Evolutionary conservation across 192 early-diverging fungal species (phyloP).

Genomic region (Entomortierella lignicola): DNA sequence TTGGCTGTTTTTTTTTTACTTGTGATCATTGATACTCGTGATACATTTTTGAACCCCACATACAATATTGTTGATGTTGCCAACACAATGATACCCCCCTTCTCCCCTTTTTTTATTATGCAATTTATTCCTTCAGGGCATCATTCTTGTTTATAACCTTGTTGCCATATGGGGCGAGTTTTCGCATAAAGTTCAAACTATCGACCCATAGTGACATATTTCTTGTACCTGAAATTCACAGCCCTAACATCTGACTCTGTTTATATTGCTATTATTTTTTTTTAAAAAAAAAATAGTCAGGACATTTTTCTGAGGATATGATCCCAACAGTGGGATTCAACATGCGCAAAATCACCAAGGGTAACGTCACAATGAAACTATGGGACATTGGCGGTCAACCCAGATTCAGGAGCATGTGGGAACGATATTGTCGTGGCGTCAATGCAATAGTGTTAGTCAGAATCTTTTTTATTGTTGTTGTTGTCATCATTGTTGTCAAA

Average conservation of each 20-base stretch:
- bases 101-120: background rate
- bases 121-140: background rate
- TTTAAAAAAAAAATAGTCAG: constrained; percentile 59
- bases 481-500: background rate
- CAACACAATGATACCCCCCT: background rate
- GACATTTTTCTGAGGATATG: constrained; percentile 87
- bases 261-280: background rate
- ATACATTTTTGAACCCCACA: background rate
- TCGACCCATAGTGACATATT: background rate
- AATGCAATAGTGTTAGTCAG: constrained; percentile 93
- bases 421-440: constrained; percentile 89
- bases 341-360: constrained; percentile 95
- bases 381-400: constrained; percentile 99
- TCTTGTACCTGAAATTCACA: no score
- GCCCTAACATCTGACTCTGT: background rate
- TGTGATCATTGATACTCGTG: background rate
- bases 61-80: background rate
- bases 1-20: background rate
- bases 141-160: background rate
- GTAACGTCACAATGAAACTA: constrained; percentile 97
- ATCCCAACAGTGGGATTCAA: constrained; percentile 99
- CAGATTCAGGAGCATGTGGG: constrained; percentile 96
- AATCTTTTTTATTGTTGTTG: background rate
- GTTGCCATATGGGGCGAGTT: background rate
- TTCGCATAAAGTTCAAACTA: no score